A percentile compares a stretch with the other conserved stretches of the same genome.
These are phyloP conservation scores for Agaricus sinodeliciosus DNA, from an alignment of 768 basidiomycete species.

Conservation along the genomic window DNA sequence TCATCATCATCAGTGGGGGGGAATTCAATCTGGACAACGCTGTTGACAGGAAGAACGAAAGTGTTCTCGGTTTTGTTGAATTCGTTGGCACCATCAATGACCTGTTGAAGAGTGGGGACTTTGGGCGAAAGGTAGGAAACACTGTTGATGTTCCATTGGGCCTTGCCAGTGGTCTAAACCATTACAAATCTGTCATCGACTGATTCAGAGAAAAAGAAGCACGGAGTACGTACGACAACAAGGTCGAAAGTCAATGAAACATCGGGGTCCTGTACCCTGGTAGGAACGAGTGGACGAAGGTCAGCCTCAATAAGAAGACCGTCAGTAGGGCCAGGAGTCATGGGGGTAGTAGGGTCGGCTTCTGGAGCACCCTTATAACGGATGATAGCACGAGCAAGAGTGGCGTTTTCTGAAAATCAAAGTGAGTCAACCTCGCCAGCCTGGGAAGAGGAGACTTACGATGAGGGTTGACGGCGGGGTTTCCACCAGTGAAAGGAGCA, in stretches of 20 bases:
- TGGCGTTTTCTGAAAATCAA: slow-evolving; percentile 5
- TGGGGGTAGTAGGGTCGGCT: slow-evolving; percentile 25
- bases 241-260: slow-evolving; percentile 25
- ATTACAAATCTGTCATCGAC: background rate
- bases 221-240: slow-evolving; percentile 14
- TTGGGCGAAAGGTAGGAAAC: slow-evolving; percentile 22
- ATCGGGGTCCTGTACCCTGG: slow-evolving; percentile 13
- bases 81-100: slow-evolving; percentile 18
- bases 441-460: slow-evolving; percentile 16
- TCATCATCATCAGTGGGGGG: slow-evolving; percentile 20
- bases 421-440: too few species aligned
- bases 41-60: slow-evolving; percentile 19
- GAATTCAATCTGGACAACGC: slow-evolving; percentile 20
- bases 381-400: slow-evolving; percentile 26
- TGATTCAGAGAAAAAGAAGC: slow-evolving; percentile 8
- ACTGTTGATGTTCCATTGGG: slow-evolving; percentile 26
- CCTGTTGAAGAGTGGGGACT: slow-evolving; percentile 21
- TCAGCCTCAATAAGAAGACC: slow-evolving; percentile 28
- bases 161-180: slow-evolving; percentile 13
- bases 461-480: slow-evolving; percentile 23
- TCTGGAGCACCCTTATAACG: slow-evolving; percentile 30
- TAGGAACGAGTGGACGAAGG: slow-evolving; percentile 25
- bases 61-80: slow-evolving; percentile 23
- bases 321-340: slow-evolving; percentile 12
- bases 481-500: slow-evolving; percentile 25